Evolutionary conservation across 139 green algal genomes (phyloP), one percentile per base, ranked within the genome.

Genomic region (Auxenochlorella pyrenoidosa): DNA sequence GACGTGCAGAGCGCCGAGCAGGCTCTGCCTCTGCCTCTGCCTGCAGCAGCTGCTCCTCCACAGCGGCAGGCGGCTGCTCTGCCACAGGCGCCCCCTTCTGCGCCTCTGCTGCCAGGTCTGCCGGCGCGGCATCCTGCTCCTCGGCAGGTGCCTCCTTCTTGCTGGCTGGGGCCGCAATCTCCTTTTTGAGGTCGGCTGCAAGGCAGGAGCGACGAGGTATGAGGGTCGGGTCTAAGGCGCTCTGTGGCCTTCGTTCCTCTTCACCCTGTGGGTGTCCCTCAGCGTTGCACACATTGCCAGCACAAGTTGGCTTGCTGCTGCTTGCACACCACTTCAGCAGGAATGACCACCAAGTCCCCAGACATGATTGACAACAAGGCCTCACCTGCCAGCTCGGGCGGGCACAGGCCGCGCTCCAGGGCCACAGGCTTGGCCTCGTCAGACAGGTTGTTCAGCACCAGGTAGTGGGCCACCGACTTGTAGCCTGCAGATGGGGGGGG

Each of bases 391-490:
- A 86, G 65, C 81, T 78, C 65, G 5, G 81, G 81, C 32, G 81
- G 81, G 79, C 79, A 85, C 26, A 85, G 30, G 32, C 41, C 81
- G 38, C 65, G 81, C 81, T 77, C 65, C 81, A 86, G 43, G 1
- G 81, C 81, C 30, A 66, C 65, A 5, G 65, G 65, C 81, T 86
- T 86, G 81, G 81, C 89, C 47, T 75, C 86, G 2, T 76, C 43
- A 13, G 58, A 65, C 66, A 90, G 92, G 78, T 94, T 91, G 65
- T 85, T 96, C 41, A 97, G 89, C 63, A 97, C 90, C 58, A 97
- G 87, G 86, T 95, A 97, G 88, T 97, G 94, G 6, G 94, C 93
- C 76, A 97, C 94, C 28, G 89, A 94, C 15, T 82, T 87, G 86
- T 92, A 97, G 30, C 93, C 91, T 93, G 88, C 85, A 81, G 1